Evolutionary conservation across 192 early-diverging fungal genomes (phyloP).

Genomic region (Phycomyces blakesleeanus): DNA sequence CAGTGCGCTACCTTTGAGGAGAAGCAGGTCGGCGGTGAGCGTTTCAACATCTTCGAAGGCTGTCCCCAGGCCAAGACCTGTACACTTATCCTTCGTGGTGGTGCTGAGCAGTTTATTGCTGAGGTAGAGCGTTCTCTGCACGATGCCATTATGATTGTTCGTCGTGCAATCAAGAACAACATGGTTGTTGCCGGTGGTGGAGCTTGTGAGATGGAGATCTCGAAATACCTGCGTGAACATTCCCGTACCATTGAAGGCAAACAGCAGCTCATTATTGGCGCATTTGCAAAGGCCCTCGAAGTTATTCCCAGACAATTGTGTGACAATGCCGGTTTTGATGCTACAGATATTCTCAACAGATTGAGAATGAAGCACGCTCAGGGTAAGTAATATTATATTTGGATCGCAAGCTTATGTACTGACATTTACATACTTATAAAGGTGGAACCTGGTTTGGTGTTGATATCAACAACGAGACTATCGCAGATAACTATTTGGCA

Average conservation of each 20-base stretch:
- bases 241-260: conserved; percentile 96
- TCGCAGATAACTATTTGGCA: conserved; percentile 84
- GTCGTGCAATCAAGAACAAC: conserved; percentile 95
- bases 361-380: conserved; percentile 88
- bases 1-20: conserved; percentile 92
- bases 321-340: conserved; percentile 98
- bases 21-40: conserved; percentile 92
- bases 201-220: conserved; percentile 97
- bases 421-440: conserved; percentile 5
- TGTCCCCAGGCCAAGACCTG: conserved; percentile 93
- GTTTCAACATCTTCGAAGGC: conserved; percentile 95
- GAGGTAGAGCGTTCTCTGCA: conserved; percentile 97
- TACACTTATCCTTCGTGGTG: conserved; percentile 93
- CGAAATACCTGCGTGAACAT: conserved; percentile 88
- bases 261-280: conserved; percentile 94
- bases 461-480: conserved; percentile 83
- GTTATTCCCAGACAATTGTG: conserved; percentile 97
- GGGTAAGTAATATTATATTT: conserved; percentile 33
- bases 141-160: conserved; percentile 99
- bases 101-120: conserved; percentile 99
- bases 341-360: conserved; percentile 96
- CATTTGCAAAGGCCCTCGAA: conserved; percentile 94
- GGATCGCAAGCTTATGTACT: neutral
- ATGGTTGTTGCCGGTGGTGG: conserved; percentile 96
- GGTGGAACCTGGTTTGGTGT: conserved; percentile 88